A percentile compares a stretch with the other conserved stretches of the same genome.
Evolutionary conservation across 1,284 basidiomycete species (phyloP).

Genomic region (Trametes versicolor): DNA sequence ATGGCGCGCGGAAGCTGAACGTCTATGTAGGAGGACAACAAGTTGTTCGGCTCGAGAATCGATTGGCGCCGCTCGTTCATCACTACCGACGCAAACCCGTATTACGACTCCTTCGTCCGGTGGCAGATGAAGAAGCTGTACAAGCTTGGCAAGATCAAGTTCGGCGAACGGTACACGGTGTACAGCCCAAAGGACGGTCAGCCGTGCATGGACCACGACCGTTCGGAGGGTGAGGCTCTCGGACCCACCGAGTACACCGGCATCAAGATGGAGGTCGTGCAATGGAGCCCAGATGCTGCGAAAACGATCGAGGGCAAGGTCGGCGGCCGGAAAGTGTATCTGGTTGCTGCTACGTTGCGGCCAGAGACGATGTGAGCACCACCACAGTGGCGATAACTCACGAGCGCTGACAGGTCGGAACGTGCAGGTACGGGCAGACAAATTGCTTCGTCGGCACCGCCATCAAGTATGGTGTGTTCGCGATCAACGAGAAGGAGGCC

Average conservation of each 20-base stretch:
- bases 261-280: conserved; percentile 93
- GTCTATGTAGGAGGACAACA: conserved; percentile 75
- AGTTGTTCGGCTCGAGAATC: conserved; percentile 90
- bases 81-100: conserved; percentile 96
- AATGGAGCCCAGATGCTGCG: conserved; percentile 78
- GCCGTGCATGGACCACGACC: conserved; percentile 99
- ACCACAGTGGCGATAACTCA: neutral
- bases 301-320: conserved; percentile 72
- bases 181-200: conserved; percentile 99
- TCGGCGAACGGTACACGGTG: conserved; percentile 98
- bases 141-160: conserved; percentile 91
- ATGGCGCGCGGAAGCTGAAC: conserved; percentile 12
- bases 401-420: conserved; percentile 21
- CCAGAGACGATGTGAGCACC: conserved; percentile 93
- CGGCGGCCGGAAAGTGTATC: conserved; percentile 84
- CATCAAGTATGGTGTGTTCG: conserved; percentile 94
- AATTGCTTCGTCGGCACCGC: conserved; percentile 96
- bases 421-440: conserved; percentile 91
- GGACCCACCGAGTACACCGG: conserved; percentile 98
- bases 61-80: conserved; percentile 98
- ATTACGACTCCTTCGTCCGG: conserved; percentile 96
- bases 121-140: conserved; percentile 99
- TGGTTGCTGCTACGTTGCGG: conserved; percentile 95
- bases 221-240: conserved; percentile 93
- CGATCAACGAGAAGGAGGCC: conserved; percentile 87